Conservation (phyloP, 2,329 filamentous ascomycete species). For the Chaetomiaceae sp. region DNA sequence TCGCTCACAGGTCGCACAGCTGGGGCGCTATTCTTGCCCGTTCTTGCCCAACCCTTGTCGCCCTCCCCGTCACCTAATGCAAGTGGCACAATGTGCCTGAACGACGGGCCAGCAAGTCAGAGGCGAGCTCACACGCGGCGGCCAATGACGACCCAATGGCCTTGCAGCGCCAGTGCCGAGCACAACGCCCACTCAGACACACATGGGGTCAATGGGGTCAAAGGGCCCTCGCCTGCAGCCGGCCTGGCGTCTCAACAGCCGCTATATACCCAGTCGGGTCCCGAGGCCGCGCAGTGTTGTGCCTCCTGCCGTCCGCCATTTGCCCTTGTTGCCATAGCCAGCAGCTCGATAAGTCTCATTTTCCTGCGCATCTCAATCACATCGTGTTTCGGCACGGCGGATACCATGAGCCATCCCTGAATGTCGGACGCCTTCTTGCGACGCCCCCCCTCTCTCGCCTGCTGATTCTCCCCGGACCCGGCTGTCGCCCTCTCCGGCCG, state of each 20-base stretch:
- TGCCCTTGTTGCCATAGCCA: slow-evolving; percentile 33
- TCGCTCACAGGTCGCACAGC: slow-evolving; percentile 18
- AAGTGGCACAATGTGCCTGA: slow-evolving; percentile 32
- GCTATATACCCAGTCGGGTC: slow-evolving; percentile 47
- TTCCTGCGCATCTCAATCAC: slow-evolving; percentile 36
- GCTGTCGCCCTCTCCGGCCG: slow-evolving; percentile 13
- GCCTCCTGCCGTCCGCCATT: slow-evolving; percentile 26
- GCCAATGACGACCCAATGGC: slow-evolving; percentile 27
- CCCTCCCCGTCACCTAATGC: no score
- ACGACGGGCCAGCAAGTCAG: slow-evolving; percentile 35
- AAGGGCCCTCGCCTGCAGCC: slow-evolving; percentile 23
- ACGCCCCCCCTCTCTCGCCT: slow-evolving; percentile 16
- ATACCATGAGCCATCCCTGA: slow-evolving; percentile 32
- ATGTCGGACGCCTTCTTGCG: slow-evolving; percentile 20
- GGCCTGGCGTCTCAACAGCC: slow-evolving; percentile 41
- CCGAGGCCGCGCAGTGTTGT: slow-evolving; percentile 8
- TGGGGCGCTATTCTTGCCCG: slow-evolving; percentile 33
- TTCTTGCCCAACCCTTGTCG: slow-evolving; percentile 26
- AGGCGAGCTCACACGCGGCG: slow-evolving; percentile 33
- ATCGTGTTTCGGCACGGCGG: slow-evolving; percentile 46
- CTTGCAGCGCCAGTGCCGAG: slow-evolving; percentile 26
- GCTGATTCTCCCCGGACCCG: slow-evolving; percentile 10
- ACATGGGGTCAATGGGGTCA: no score
- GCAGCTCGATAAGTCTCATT: slow-evolving; percentile 31
- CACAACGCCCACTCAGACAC: slow-evolving; percentile 33